Evolutionary conservation across 2,329 filamentous ascomycete species (phyloP).

Genomic region (Epichloe uncinata): DNA sequence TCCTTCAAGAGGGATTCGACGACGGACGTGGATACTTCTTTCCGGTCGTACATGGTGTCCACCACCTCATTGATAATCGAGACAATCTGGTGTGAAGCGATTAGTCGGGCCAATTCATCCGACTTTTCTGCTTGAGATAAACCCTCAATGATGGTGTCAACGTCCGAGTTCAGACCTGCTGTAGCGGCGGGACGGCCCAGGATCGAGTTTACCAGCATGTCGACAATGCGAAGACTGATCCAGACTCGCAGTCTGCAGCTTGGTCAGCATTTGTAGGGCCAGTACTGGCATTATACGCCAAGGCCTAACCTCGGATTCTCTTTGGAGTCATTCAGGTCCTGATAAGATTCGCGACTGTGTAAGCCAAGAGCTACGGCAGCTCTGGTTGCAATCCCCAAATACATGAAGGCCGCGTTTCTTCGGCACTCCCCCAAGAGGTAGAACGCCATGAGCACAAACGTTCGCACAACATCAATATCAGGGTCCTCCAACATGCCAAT

Average conservation of each 20-base stretch:
- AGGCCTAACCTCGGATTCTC: slow-evolving; percentile 12
- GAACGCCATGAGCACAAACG: slow-evolving; percentile 43
- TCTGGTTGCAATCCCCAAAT: slow-evolving; percentile 43
- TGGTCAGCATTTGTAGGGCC: background rate
- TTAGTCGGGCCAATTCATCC: slow-evolving; percentile 15
- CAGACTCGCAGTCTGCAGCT: slow-evolving; percentile 20
- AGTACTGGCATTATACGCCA: background rate
- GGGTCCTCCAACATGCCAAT: slow-evolving; percentile 31
- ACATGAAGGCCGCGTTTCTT: slow-evolving; percentile 49
- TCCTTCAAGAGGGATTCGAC: slow-evolving; percentile 28
- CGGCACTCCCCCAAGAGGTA: slow-evolving; percentile 48
- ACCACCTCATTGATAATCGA: slow-evolving; percentile 31
- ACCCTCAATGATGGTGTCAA: slow-evolving; percentile 13
- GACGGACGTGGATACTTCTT: slow-evolving; percentile 14
- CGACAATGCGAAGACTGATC: slow-evolving; percentile 25
- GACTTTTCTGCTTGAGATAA: slow-evolving; percentile 6
- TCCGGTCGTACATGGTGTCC: slow-evolving; percentile 27
- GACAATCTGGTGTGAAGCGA: slow-evolving; percentile 28
- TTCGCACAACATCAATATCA: slow-evolving; percentile 37
- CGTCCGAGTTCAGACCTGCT: slow-evolving; percentile 15
- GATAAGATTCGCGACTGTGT: slow-evolving; percentile 26
- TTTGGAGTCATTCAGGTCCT: slow-evolving; percentile 8
- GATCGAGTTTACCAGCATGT: slow-evolving; percentile 26
- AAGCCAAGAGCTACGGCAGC: slow-evolving; percentile 44
- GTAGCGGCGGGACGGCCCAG: slow-evolving; percentile 25